Evolutionary conservation across 257 asterid genomes (phyloP).

Genomic region (Salvia rosmarinus): DNA sequence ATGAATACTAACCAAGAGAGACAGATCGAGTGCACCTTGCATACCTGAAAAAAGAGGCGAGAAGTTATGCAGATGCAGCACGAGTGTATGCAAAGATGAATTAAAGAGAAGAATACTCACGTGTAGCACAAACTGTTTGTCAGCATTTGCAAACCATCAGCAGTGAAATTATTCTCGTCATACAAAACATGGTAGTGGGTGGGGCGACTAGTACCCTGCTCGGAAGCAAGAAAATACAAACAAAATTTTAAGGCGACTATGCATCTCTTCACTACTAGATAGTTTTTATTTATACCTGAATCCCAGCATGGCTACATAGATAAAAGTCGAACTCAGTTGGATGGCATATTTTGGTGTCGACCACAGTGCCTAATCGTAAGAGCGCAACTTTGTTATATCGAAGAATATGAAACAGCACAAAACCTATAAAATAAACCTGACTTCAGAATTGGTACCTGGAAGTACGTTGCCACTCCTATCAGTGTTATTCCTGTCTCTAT

Average conservation of each 20-base stretch:
- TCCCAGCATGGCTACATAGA: slow-evolving; percentile 85
- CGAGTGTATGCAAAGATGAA: not conserved
- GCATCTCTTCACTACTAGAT: not conserved
- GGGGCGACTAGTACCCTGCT: slow-evolving; percentile 85
- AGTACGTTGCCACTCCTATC: slow-evolving; percentile 91
- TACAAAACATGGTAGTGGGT: slow-evolving; percentile 78
- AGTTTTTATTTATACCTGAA: slow-evolving; percentile 54
- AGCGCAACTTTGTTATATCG: not conserved
- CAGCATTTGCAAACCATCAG: slow-evolving; percentile 69
- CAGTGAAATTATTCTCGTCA: slow-evolving; percentile 72
- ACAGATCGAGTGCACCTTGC: slow-evolving; percentile 80
- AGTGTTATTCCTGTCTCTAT: slow-evolving; percentile 43
- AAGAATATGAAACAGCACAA: not conserved
- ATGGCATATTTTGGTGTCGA: slow-evolving; percentile 78
- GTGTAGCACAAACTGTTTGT: slow-evolving; percentile 79
- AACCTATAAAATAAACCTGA: not conserved
- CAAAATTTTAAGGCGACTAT: not conserved
- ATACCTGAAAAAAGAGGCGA: slow-evolving; percentile 45
- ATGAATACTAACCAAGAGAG: slow-evolving; percentile 61
- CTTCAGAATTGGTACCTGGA: slow-evolving; percentile 53
- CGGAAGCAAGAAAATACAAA: not conserved
- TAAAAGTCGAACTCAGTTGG: slow-evolving; percentile 79
- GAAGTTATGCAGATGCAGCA: not conserved
- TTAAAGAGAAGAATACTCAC: slow-evolving; percentile 36
- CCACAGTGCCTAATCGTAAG: slow-evolving; percentile 68